phyloP scores from a whole-genome alignment of 768 basidiomycete genomes.

The Pluteus cervinus region DNA sequence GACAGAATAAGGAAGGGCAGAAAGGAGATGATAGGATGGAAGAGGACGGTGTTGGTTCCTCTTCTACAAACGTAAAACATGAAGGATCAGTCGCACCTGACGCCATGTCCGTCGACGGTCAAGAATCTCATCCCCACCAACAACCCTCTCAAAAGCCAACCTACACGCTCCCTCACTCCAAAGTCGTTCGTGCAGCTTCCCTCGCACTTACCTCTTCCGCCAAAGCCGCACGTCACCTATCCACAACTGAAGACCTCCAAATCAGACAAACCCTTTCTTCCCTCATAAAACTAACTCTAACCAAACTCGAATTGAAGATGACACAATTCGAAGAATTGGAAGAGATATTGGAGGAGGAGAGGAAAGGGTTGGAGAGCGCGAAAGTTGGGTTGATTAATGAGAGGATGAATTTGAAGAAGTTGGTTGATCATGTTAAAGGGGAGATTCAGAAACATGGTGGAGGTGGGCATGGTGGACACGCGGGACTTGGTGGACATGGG shows the following conservation, averaged over 20 bases:
- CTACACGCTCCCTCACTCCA: conserved; percentile 56
- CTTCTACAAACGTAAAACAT: conserved; percentile 12
- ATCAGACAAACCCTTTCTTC: conserved; percentile 75
- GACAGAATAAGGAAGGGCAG: conserved; percentile 21
- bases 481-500: conserved; percentile 13
- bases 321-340: conserved; percentile 92
- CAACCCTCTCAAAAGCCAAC: conserved; percentile 25
- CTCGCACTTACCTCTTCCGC: conserved; percentile 88
- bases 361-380: conserved; percentile 76
- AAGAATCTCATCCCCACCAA: conserved; percentile 1
- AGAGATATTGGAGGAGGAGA: conserved; percentile 85
- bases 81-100: conserved; percentile 17
- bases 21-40: conserved; percentile 43
- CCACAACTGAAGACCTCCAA: conserved; percentile 74
- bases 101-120: conserved; percentile 6
- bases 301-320: conserved; percentile 94
- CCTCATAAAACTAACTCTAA: conserved; percentile 78
- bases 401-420: conserved; percentile 61
- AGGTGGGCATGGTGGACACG: conserved; percentile 22
- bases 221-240: conserved; percentile 75
- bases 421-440: conserved; percentile 59
- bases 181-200: conserved; percentile 75
- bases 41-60: conserved; percentile 27
- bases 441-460: conserved; percentile 58
- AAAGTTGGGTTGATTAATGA: conserved; percentile 78